Evolutionary conservation across 2,329 filamentous ascomycete species (phyloP).

Genomic region (Phialocephala subalpina): DNA sequence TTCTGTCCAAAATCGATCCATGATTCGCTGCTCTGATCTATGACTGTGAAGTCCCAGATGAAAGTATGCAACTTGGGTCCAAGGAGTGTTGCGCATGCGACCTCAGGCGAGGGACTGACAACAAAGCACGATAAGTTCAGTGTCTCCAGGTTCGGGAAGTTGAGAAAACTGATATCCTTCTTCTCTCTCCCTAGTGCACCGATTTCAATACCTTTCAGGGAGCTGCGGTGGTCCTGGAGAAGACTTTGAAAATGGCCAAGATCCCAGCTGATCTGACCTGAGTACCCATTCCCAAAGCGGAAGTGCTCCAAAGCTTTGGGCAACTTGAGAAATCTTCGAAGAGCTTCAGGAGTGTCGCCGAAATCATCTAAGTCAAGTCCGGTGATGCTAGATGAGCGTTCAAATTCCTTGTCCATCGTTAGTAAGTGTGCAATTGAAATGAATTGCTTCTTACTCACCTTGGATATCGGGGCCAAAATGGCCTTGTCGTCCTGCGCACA

Average conservation of each 20-base stretch:
- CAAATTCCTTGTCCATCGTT: too few relatives aligned
- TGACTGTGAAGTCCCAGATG: conserved; percentile 21
- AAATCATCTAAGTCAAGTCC: not conserved
- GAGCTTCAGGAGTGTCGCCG: not conserved
- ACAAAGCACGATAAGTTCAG: not conserved
- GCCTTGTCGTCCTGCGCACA: too few relatives aligned
- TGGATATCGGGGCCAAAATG: too few relatives aligned
- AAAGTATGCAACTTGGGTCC: conserved; percentile 16
- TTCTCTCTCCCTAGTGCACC: not conserved
- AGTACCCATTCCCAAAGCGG: conserved; percentile 10
- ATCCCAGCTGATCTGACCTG: not conserved
- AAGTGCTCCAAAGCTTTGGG: conserved; percentile 16
- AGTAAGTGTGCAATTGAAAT: too few relatives aligned
- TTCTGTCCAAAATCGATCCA: conserved; percentile 12
- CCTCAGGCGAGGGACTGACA: not conserved
- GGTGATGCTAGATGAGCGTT: not conserved
- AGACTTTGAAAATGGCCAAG: not conserved
- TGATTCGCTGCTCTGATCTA: conserved; percentile 19
- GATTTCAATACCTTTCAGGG: not conserved
- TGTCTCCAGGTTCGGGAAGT: not conserved
- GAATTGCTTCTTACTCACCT: too few relatives aligned
- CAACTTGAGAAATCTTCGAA: conserved; percentile 8
- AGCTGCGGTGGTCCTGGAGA: not conserved
- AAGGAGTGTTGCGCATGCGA: not conserved
- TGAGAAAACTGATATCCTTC: not conserved